Evolutionary conservation across 2,329 filamentous ascomycete genomes (phyloP), one percentile per base, ranked within the genome.

Genomic region (Phialophora verrucosa): DNA sequence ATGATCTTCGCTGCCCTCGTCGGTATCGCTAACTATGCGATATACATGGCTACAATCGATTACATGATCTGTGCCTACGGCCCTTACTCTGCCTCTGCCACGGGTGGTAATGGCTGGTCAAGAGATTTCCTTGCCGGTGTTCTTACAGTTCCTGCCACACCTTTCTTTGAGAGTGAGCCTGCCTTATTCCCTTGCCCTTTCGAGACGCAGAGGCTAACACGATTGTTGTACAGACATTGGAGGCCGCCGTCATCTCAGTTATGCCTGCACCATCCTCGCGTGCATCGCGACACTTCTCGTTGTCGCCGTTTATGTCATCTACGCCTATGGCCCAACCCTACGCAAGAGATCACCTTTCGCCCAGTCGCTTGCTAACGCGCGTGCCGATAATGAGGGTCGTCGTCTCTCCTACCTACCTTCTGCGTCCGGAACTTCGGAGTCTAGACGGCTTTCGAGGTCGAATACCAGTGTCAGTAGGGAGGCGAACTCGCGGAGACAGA

Each of bases 21-120:
- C 44, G 88, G 87, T 29, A 84, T 90, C 56, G 87, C 88, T 47
- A 90, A 90, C 72, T 85, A 83, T 66, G 77, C 79, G 17, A 88
- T 88, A 59, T 89, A 90, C 76, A 88, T 88, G 83, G 84, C 87
- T 7, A 88, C 86, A 2, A 88, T 90, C 70, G 85, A 87, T 72
- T 87, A 87, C 75, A 86, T 87, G 82, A 85, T 88, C 57, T 87
- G 85, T 62, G 87, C 87, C 2, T 90, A 90, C 72, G 88, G 87
- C 0, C 84, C 85, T 0, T 90, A 88, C 75, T 85, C 87, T 0
- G 87, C 88, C 10, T 89, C 86, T 0, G 88, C 88, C 0, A 89
- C 87, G 0, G 88, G 88, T 51, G 87, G 88, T 20, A 90, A 90
- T 70, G 88, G 87, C 17, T 89, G 88, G 75, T 83, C 87, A 29